A percentile compares a stretch with the other conserved stretches of the same genome.
These are phyloP conservation scores for Astrothelium macrocarpum DNA, from an alignment of 495 filamentous ascomycete genomes.

Conservation along the genomic window DNA sequence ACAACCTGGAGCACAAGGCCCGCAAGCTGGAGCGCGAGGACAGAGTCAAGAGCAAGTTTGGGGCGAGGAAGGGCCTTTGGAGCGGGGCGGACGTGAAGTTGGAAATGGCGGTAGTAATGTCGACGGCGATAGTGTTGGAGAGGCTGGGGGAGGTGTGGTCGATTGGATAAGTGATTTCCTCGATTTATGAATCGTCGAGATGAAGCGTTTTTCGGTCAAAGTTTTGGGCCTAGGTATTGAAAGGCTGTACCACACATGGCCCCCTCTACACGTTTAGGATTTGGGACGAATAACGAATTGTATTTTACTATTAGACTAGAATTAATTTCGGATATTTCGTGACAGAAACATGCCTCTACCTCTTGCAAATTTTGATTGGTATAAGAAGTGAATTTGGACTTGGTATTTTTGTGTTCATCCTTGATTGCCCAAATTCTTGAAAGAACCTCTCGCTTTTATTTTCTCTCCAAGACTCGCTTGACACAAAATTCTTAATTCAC, in stretches of 20 bases:
- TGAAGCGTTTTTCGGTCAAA: background rate
- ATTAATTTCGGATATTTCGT: too few species aligned
- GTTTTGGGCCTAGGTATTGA: too few species aligned
- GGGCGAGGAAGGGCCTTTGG: constrained; percentile 19
- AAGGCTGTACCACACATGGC: background rate
- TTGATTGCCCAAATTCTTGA: background rate
- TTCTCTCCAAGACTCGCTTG: background rate
- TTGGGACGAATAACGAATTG: background rate
- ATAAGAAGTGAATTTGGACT: too few species aligned
- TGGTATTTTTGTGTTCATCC: too few species aligned
- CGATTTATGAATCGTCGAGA: background rate
- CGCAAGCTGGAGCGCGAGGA: constrained; percentile 14
- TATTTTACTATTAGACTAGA: background rate
- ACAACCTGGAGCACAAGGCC: constrained; percentile 10
- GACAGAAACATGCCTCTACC: too few species aligned
- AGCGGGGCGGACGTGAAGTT: constrained; percentile 22
- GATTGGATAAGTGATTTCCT: constrained; percentile 25
- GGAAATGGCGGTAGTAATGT: constrained; percentile 34
- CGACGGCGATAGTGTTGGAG: constrained; percentile 33
- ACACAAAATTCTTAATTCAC: background rate
- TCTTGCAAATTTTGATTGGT: too few species aligned
- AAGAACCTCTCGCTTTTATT: background rate
- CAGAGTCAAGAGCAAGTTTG: constrained; percentile 31
- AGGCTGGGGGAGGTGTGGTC: constrained; percentile 25
- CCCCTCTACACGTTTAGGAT: background rate